Percentiles rank a stretch among this genome's conserved stretches.
These are phyloP conservation scores for Chiua virens DNA, from an alignment of 768 basidiomycete species.

Conservation along the genomic window DNA sequence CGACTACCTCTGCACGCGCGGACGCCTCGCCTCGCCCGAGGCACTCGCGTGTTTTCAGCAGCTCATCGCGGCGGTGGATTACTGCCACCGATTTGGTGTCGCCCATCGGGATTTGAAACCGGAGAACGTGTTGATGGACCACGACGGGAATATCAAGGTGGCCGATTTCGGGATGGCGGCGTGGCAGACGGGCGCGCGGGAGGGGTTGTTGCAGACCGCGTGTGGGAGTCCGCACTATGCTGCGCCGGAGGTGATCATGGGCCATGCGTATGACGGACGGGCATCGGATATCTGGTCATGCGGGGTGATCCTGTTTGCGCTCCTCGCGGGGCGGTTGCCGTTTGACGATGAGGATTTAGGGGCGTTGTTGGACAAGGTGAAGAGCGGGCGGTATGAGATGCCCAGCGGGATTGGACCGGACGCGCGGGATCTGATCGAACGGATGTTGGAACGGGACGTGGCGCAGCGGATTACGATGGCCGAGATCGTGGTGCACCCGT, in stretches of 20 bases:
- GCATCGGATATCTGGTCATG: slow-evolving; percentile 97
- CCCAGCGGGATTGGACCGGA: slow-evolving; percentile 64
- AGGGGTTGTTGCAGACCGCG: slow-evolving; percentile 69
- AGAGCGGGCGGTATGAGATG: slow-evolving; percentile 69
- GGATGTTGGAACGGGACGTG: slow-evolving; percentile 81
- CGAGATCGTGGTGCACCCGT: slow-evolving; percentile 78
- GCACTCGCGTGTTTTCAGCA: slow-evolving; percentile 89
- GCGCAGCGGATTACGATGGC: slow-evolving; percentile 77
- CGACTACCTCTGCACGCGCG: slow-evolving; percentile 83
- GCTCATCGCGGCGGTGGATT: slow-evolving; percentile 88
- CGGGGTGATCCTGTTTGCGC: slow-evolving; percentile 87
- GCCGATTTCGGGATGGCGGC: slow-evolving; percentile 99
- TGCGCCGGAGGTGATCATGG: slow-evolving; percentile 87
- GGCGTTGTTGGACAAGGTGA: slow-evolving; percentile 79
- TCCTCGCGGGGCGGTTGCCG: slow-evolving; percentile 85
- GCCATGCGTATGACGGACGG: slow-evolving; percentile 79
- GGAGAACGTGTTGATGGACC: slow-evolving; percentile 88
- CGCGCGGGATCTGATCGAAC: slow-evolving; percentile 73
- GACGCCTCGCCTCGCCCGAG: slow-evolving; percentile 66
- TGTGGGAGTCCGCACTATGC: slow-evolving; percentile 97
- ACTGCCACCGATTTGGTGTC: slow-evolving; percentile 93
- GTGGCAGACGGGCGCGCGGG: slow-evolving; percentile 68
- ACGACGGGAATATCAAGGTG: slow-evolving; percentile 85
- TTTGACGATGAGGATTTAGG: slow-evolving; percentile 89
- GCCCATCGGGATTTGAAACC: slow-evolving; percentile 94